Evolutionary conservation across 805 yeast genomes (phyloP).

Genomic region (Yamadazyma phyllophila): DNA sequence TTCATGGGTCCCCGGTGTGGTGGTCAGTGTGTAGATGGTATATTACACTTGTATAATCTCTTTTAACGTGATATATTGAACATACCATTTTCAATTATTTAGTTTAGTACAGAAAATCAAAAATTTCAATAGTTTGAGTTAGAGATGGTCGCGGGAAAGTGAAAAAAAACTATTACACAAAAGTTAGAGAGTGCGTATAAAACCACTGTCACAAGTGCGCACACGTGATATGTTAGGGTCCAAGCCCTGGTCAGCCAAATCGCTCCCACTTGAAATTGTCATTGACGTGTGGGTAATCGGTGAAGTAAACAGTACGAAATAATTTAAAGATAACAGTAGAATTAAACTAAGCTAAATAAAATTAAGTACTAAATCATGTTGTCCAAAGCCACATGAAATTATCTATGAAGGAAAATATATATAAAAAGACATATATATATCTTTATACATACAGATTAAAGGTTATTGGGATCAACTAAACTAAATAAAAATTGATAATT

Average conservation of each 20-base stretch:
- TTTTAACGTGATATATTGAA: neutral
- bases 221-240: slow-evolving; percentile 3
- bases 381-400: neutral
- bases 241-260: slow-evolving; percentile 1
- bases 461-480: neutral
- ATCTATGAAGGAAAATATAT: neutral
- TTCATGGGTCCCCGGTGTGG: neutral
- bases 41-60: neutral
- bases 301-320: neutral
- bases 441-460: slow-evolving; percentile 1
- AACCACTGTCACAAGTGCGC: neutral
- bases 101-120: slow-evolving; percentile 7
- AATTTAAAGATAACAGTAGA: neutral
- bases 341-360: neutral
- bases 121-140: slow-evolving; percentile 6
- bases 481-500: neutral
- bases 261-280: neutral
- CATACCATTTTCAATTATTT: slow-evolving; percentile 17
- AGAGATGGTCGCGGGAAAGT: slow-evolving; percentile 6
- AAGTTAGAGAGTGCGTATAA: neutral
- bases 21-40: too few species aligned
- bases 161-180: slow-evolving; percentile 7
- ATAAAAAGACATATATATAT: slow-evolving; percentile 1
- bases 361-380: neutral
- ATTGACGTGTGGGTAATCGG: neutral